Evolutionary conservation across 805 yeast genomes (phyloP).

Genomic region (Ogataea trehalophila): DNA sequence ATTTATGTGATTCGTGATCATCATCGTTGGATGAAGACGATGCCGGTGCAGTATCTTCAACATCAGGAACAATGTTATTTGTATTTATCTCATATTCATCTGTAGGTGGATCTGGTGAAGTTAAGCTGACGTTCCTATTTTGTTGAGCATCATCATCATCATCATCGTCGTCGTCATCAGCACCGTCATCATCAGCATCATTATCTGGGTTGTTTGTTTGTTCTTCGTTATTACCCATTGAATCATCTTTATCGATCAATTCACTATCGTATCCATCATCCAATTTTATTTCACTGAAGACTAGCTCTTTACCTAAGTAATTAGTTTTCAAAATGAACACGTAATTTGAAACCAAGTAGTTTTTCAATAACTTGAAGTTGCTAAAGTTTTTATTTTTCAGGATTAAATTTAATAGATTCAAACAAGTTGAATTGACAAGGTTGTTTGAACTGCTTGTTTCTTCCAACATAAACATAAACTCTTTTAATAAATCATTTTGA

Average conservation of each 20-base stretch:
- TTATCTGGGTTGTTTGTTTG: background rate
- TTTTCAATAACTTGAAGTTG: constrained; percentile 19
- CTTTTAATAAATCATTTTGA: constrained; percentile 46
- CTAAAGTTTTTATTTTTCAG: constrained; percentile 13
- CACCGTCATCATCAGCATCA: background rate
- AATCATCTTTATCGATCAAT: constrained; percentile 22
- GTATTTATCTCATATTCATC: constrained; percentile 8
- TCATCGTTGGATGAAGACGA: background rate
- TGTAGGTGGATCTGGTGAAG: constrained; percentile 16
- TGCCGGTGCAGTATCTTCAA: background rate
- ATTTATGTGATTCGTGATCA: background rate
- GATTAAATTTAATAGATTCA: constrained; percentile 44
- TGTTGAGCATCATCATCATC: constrained; percentile 22
- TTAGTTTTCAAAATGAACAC: constrained; percentile 10
- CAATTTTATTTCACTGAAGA: background rate
- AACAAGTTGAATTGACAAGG: constrained; percentile 67
- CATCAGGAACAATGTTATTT: background rate
- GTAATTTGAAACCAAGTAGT: constrained; percentile 19
- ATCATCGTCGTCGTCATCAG: constrained; percentile 32
- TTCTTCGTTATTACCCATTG: constrained; percentile 1
- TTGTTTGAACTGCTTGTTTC: constrained; percentile 49
- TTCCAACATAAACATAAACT: constrained; percentile 44
- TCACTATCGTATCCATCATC: constrained; percentile 1
- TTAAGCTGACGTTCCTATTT: constrained; percentile 16
- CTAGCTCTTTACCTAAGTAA: constrained; percentile 19